Percentiles rank a stretch among this genome's conserved stretches.
phyloP scores from a whole-genome alignment of 2,329 filamentous ascomycete species.

The Calonectria pseudoreteaudii region DNA sequence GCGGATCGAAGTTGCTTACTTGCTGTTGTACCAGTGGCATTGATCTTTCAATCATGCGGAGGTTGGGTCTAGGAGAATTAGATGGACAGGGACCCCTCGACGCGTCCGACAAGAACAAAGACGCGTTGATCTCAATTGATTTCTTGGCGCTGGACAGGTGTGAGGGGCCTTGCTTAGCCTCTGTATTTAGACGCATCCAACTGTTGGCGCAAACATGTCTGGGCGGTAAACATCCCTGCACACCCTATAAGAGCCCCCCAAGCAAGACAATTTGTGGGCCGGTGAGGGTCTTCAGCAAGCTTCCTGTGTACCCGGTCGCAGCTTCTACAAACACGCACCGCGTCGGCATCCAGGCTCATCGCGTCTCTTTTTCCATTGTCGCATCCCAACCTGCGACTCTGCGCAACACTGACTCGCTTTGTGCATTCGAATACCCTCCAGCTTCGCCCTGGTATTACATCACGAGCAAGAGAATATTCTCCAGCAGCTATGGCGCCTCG shows the following conservation, averaged over 20 bases:
- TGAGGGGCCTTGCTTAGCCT: neutral
- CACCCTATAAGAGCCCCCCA: neutral
- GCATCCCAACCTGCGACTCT: conserved; percentile 17
- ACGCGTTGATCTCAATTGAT: conserved; percentile 25
- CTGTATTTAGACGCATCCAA: neutral
- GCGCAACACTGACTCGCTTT: neutral
- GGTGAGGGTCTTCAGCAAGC: neutral
- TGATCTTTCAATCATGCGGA: neutral
- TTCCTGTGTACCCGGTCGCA: conserved; percentile 5
- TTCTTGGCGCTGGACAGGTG: neutral
- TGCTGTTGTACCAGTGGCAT: neutral
- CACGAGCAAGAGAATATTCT: neutral
- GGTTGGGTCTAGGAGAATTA: neutral
- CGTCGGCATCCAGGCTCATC: conserved; percentile 32
- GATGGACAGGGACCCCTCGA: conserved; percentile 14
- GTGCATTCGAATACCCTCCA: neutral
- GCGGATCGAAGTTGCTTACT: neutral
- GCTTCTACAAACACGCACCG: conserved; percentile 33
- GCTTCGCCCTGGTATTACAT: neutral
- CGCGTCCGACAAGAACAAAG: conserved; percentile 15
- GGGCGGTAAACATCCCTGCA: neutral
- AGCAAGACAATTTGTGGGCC: neutral
- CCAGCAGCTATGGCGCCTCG: conserved; percentile 48
- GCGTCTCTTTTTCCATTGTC: conserved; percentile 33
- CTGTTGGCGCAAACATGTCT: neutral